phyloP scores from a whole-genome alignment of 495 filamentous ascomycete species.

The Penicillium bovifimosum region DNA sequence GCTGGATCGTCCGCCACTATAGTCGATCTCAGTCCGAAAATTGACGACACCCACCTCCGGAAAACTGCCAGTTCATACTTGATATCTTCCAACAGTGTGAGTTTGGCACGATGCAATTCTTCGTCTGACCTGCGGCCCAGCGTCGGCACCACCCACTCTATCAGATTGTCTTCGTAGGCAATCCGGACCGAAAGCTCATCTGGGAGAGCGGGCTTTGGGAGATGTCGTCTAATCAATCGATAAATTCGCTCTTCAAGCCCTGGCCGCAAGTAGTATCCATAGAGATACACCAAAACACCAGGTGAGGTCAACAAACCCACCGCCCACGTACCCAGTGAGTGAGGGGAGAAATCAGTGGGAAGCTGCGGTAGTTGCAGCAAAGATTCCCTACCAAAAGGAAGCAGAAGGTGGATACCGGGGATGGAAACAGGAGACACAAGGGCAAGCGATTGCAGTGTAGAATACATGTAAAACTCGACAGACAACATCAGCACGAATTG shows the following conservation, averaged over 20 bases:
- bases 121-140: conserved; percentile 40
- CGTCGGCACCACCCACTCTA: conserved; percentile 44
- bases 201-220: conserved; percentile 40
- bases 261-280: conserved; percentile 36
- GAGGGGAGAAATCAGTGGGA: conserved; percentile 27
- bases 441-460: conserved; percentile 44
- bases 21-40: conserved; percentile 24
- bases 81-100: conserved; percentile 38
- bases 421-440: conserved; percentile 34
- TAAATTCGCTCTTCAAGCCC: conserved; percentile 42
- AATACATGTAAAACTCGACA: conserved; percentile 45
- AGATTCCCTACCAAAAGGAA: conserved; percentile 35
- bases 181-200: conserved; percentile 44
- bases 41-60: conserved; percentile 30
- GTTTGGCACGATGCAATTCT: conserved; percentile 34
- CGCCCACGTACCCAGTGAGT: conserved; percentile 24
- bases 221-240: conserved; percentile 36
- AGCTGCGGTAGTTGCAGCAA: conserved; percentile 30
- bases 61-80: conserved; percentile 30
- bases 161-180: conserved; percentile 43
- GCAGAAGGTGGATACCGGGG: conserved; percentile 24
- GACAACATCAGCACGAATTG: conserved; percentile 35
- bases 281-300: conserved; percentile 30
- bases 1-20: conserved; percentile 13
- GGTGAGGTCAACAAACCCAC: conserved; percentile 30